Base-by-base conservation (phyloP, 768 basidiomycete genomes). In the Suillus ampliporus region DNA sequence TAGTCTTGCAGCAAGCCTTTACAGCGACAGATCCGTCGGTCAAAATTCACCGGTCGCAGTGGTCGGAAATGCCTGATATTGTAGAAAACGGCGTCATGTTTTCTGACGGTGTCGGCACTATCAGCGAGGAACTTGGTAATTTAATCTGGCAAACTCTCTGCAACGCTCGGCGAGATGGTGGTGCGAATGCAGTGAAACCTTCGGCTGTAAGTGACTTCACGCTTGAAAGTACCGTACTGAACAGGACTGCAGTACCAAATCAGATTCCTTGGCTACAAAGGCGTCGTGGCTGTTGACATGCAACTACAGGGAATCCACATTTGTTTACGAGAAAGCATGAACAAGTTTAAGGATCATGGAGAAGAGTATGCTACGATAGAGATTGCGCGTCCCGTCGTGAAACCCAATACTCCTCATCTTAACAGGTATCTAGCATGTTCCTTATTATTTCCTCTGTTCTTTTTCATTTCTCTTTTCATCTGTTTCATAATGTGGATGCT, bases 51-150 rank as follows among this genome's bases (percentile, higher is more conserved):
- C 74, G 73, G 2, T 64, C 79, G 48, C 81, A 94, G 67, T 93
- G 92, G 87, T 82, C 86, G 56, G 77, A 82, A 60, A 82, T 92
- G 51, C 69, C 72, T 0, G 92, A 94, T 70, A 75, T 92, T 13
- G 80, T 80, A 17, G 65, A 71, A 14, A 73, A 78, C 26, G 68
- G 72, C 64, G 28, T 81, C 80, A 63, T 81, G 26, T 88, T 87
- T 70, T 94, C 92, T 0, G 93, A 95, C 61, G 93, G 93, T 34
- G 86, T 90, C 13, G 93, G 93, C 2, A 92, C 91, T 0, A 91
- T 94, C 54, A 90, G 91, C 1, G 74, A 76, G 21, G 76, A 78
- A 26, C 77, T 94, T 5, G 85, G 80, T 0, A 72, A 86, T 44
- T 75, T 70, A 67, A 89, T 95, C 37, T 93, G 89, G 87, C 64